Evolutionary conservation across 2,329 filamentous ascomycete species (phyloP).

Genomic region (Diplodia intermedia): DNA sequence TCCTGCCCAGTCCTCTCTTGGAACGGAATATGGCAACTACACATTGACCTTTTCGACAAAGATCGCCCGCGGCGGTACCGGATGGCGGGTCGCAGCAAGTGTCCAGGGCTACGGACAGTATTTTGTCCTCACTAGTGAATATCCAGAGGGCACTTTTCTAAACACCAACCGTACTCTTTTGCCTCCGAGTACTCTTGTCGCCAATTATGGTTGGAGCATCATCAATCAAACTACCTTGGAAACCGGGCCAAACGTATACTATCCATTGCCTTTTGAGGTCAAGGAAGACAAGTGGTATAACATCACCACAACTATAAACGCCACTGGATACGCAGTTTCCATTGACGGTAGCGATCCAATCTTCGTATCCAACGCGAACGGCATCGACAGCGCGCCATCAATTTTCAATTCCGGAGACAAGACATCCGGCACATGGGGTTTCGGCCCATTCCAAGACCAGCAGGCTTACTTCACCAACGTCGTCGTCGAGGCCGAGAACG

Average conservation of each 20-base stretch:
- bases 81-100: conserved; percentile 45
- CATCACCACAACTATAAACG: conserved; percentile 45
- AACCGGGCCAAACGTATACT: conserved; percentile 40
- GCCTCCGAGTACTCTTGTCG: conserved; percentile 46
- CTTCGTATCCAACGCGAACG: conserved; percentile 35
- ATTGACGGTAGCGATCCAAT: conserved; percentile 38
- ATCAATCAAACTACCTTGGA: conserved; percentile 49
- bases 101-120: conserved; percentile 21
- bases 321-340: conserved; percentile 41
- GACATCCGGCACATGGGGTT: conserved; percentile 49
- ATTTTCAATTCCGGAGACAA: neutral
- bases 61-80: conserved; percentile 49
- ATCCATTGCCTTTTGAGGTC: conserved; percentile 40
- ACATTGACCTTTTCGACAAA: conserved; percentile 49
- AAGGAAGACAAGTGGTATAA: conserved; percentile 49
- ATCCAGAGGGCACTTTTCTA: conserved; percentile 38
- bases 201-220: conserved; percentile 46
- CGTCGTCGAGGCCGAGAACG: conserved; percentile 40
- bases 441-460: conserved; percentile 53
- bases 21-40: conserved; percentile 43
- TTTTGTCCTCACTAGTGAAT: conserved; percentile 26
- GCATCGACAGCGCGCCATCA: neutral
- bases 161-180: conserved; percentile 48
- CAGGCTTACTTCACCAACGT: conserved; percentile 49
- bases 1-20: conserved; percentile 41